These are phyloP conservation scores for Rhizophora apiculata DNA, from an alignment of 345 rosid genomes.

Conservation along the genomic window DNA sequence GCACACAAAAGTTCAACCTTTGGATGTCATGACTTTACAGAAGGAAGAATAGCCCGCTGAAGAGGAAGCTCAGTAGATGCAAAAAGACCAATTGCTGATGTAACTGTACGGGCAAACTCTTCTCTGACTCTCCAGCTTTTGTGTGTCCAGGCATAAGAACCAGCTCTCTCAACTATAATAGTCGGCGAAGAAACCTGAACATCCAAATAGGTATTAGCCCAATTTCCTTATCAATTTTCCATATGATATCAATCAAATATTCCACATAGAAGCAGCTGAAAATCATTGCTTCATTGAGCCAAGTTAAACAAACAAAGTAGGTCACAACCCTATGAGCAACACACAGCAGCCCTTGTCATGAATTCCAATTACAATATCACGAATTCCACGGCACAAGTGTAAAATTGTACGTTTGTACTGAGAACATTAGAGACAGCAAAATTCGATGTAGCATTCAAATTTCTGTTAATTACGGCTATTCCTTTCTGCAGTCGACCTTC, in stretches of 20 bases:
- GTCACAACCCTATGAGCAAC: too few relatives aligned
- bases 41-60: constrained; percentile 92
- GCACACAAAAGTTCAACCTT: not conserved
- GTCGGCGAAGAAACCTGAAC: constrained; percentile 96
- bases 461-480: too few relatives aligned
- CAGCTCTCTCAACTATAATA: constrained; percentile 93
- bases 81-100: constrained; percentile 87
- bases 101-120: constrained; percentile 93
- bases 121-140: constrained; percentile 97
- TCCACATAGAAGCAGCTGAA: not conserved
- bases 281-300: too few relatives aligned
- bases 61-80: constrained; percentile 93
- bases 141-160: constrained; percentile 93
- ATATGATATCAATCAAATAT: not conserved
- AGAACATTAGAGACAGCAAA: too few relatives aligned
- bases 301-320: too few relatives aligned
- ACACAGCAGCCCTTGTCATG: too few relatives aligned
- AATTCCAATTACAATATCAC: too few relatives aligned
- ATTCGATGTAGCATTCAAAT: too few relatives aligned
- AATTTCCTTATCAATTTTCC: not conserved
- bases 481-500: too few relatives aligned
- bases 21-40: constrained; percentile 42
- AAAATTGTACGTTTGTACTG: too few relatives aligned
- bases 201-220: constrained; percentile 11
- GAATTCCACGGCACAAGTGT: too few relatives aligned